Conservation (phyloP, 1,139 yeast genomes). For the Kodamaea ohmeri region DNA sequence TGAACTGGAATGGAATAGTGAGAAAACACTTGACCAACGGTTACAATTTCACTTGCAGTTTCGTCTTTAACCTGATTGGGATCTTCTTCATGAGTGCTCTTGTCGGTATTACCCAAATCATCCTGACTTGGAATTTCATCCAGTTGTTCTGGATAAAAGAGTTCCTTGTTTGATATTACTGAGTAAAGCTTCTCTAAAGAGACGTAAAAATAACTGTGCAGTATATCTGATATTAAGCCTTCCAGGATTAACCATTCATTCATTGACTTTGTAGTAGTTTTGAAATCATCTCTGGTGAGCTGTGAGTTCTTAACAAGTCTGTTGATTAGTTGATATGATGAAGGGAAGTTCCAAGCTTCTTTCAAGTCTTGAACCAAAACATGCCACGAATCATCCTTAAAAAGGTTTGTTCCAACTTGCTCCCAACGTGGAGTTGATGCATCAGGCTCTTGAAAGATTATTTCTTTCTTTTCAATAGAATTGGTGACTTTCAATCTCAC, state of each 20-base stretch:
- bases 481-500: constrained; percentile 2
- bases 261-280: constrained; percentile 19
- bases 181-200: constrained; percentile 23
- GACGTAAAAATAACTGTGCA: constrained; percentile 28
- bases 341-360: constrained; percentile 40
- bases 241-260: constrained; percentile 24
- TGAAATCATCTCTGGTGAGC: constrained; percentile 19
- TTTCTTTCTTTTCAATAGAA: constrained; percentile 4
- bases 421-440: constrained; percentile 7
- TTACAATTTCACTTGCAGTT: constrained; percentile 20
- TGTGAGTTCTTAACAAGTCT: constrained; percentile 25
- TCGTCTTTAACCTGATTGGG: constrained; percentile 7
- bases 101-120: constrained; percentile 7
- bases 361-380: constrained; percentile 36
- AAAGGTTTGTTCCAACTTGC: constrained; percentile 11
- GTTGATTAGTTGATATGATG: constrained; percentile 41
- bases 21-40: constrained; percentile 42
- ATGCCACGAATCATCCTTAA: constrained; percentile 13
- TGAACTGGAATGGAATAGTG: constrained; percentile 38
- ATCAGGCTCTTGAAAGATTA: constrained; percentile 8
- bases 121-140: not conserved
- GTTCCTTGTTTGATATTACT: constrained; percentile 19
- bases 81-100: constrained; percentile 6
- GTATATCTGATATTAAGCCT: constrained; percentile 22
- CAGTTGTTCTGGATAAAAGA: constrained; percentile 15